phyloP scores from a whole-genome alignment of 306 rosid genomes.

The Nissolia schottii region DNA sequence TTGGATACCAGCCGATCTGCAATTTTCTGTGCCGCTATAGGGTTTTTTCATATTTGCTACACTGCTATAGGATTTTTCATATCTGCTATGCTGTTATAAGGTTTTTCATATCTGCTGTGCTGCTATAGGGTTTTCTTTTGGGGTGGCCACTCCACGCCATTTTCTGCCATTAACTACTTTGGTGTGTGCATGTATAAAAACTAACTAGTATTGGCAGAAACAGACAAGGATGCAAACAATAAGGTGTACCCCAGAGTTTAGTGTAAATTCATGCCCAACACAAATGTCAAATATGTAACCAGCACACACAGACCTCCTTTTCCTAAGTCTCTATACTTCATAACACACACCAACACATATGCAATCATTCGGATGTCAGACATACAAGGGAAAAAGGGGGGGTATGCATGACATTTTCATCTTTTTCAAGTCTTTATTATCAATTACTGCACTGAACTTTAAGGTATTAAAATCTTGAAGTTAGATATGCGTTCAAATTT shows the following conservation, averaged over 20 bases:
- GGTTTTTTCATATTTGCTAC: too few relatives aligned
- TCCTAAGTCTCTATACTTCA: not conserved
- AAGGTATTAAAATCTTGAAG: not conserved
- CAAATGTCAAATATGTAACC: not conserved
- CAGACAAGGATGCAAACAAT: not conserved
- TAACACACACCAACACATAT: not conserved
- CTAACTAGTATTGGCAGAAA: not conserved
- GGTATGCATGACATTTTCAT: not conserved
- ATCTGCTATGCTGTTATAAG: not conserved
- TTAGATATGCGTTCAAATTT: not conserved
- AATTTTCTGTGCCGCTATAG: too few relatives aligned
- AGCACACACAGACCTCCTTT: not conserved
- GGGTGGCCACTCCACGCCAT: not conserved
- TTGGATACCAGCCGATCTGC: not conserved
- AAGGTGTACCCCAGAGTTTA: not conserved
- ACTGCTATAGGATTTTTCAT: too few relatives aligned
- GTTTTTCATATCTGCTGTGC: not conserved
- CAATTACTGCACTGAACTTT: not conserved
- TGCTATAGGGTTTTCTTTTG: not conserved
- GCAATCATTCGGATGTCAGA: not conserved
- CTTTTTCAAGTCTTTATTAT: not conserved
- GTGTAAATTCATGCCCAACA: not conserved
- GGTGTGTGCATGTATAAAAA: not conserved
- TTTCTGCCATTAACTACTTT: not conserved
- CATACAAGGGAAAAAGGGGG: not conserved